Evolutionary conservation across 2,329 filamentous ascomycete genomes (phyloP), one percentile per base, ranked within the genome.

Genomic region (Pyrenochaeta sp.): DNA sequence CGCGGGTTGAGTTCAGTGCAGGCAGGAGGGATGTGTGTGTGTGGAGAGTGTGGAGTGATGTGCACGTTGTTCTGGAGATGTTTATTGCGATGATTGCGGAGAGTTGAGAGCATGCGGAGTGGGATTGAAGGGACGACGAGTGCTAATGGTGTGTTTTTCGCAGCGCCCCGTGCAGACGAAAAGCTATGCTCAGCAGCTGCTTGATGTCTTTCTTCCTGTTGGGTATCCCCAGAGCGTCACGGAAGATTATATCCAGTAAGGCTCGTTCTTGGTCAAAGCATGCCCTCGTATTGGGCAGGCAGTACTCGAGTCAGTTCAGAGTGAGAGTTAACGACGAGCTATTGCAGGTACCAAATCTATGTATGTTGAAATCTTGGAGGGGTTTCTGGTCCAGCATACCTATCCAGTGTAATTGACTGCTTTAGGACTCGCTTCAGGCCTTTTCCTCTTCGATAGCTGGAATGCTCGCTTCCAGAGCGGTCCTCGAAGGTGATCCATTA

Each of bases 221-320:
- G 91, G 91, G n/a, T 96, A 87, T 69, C 92, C 91, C 1, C 83
- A 91, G 55, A 94, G 87, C 35, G 92, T 96, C 20, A 93, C 88
- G 1, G 76, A 83, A 10, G 91, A 96, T 71, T 96, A 96, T 71
- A 77, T 90, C 4, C 79, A 86, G 74, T 95, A 32, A 7, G 50
- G 28, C 4, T 10, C 6, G 7, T 18, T 13, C 5, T 14, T n/a
- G 6, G 11, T 32, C 18, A 7, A 10, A 21, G 7, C 19, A 23
- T 34, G 11, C 15, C 14, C 10, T 22, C n/a, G n/a, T n/a, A n/a
- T n/a, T n/a, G n/a, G n/a, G n/a, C n/a, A n/a, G n/a, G n/a, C n/a
- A n/a, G n/a, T n/a, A n/a, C n/a, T n/a, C n/a, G n/a, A n/a, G n/a
- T n/a, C n/a, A n/a, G n/a, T n/a, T n/a, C n/a, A n/a, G 11, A n/a